Percentiles rank a stretch among this genome's conserved stretches.
These are phyloP conservation scores for Dovyalis caffra DNA, from an alignment of 345 rosid genomes.

Conservation along the genomic window DNA sequence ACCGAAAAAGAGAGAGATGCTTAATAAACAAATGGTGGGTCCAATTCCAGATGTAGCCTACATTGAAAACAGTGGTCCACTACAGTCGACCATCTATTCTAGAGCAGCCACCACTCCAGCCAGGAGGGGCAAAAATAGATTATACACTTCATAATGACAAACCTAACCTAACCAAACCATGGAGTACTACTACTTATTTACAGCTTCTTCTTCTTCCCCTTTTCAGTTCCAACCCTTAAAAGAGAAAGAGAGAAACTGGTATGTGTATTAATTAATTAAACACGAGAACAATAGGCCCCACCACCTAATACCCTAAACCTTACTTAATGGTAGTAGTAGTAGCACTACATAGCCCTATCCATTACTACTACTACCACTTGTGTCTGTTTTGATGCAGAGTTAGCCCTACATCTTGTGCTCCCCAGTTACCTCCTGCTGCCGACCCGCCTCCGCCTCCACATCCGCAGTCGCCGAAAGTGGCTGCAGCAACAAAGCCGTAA, in stretches of 20 bases:
- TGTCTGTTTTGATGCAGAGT: background rate
- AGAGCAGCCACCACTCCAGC: no score
- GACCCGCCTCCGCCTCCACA: conserved; percentile 13
- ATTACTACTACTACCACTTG: background rate
- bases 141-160: no score
- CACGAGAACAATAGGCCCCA: background rate
- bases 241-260: background rate
- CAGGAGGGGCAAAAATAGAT: no score
- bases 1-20: background rate
- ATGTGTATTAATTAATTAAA: background rate
- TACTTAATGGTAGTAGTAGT: no score
- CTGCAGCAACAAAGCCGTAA: conserved; percentile 54
- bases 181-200: no score
- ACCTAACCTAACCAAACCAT: no score
- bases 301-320: background rate
- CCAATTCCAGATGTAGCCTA: no score
- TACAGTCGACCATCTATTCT: no score
- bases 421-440: conserved; percentile 1
- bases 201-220: background rate
- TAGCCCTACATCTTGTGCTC: conserved; percentile 2
- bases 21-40: background rate
- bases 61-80: no score
- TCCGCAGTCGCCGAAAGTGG: conserved; percentile 28
- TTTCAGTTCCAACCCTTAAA: background rate
- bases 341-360: background rate